Evolutionary conservation across 345 rosid genomes (phyloP), one percentile per base, ranked within the genome.

Genomic region (Atalantia buxifolia): DNA sequence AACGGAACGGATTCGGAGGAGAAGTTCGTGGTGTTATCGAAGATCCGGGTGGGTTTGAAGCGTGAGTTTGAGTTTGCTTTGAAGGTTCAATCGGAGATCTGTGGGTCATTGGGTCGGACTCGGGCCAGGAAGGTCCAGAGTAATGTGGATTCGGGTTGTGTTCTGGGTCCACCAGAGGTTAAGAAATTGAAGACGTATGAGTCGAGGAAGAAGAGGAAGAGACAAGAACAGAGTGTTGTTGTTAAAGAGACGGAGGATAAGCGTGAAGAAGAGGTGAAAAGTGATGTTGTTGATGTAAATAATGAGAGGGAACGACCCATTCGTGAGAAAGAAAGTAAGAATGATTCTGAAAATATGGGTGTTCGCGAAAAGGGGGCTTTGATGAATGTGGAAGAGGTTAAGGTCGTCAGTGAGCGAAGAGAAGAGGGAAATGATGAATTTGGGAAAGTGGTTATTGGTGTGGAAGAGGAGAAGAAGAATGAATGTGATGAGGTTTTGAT

Each of bases 1-100:
- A 88, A 87, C 75, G 90, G 90, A 45, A 84, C 88, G 61, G 84
- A 78, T 30, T 67, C 89, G 70, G 90, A 88, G 53, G 92, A 64
- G 22, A 64, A 88, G 85, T 83, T 80, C 40, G 73, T 91, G 84
- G 82, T 79, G 38, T 74, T 81, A 55, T 88, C 93, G 7, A 88
- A 81, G 86, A 92, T 93, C 72, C 89, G 98, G 59, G 84, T 91
- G 4, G 93, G 99, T 33, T 73, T 87, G 57, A 95, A 95, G 88
- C 92, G 99, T 9, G 99, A 95, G 82, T 85, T 93, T 42, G 94
- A 89, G 81, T 95, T 93, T 69, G 96, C 94, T 12, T 80, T 90
- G 89, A 89, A 84, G 92, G 88, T 86, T 18, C 98, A 86, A 76
- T 82, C 94, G 18, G 98, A 95, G 94, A 90, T 95, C 86, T 86